Percentiles rank a stretch among this genome's conserved stretches.
Conservation (phyloP, 2,329 filamentous ascomycete genomes). For the Fusarium denticulatum region DNA sequence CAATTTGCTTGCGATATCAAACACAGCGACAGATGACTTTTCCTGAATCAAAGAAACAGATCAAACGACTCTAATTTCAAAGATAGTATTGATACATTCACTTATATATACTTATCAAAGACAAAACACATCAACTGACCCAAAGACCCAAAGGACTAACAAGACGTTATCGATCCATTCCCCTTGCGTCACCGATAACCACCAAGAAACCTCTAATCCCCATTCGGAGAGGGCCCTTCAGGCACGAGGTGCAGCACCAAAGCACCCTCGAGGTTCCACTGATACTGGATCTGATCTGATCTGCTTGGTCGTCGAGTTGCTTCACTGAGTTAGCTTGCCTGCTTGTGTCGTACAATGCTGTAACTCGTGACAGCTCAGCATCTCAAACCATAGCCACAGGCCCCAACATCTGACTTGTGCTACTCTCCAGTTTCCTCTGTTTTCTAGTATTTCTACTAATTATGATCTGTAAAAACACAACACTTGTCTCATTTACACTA, state of each 20-base stretch:
- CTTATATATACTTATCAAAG: not conserved
- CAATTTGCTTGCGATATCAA: not conserved
- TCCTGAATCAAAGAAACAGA: slow-evolving; percentile 4
- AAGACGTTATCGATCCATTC: slow-evolving; percentile 13
- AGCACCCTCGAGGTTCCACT: slow-evolving; percentile 7
- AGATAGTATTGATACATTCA: not conserved
- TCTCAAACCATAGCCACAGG: not conserved
- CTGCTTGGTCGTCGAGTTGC: slow-evolving; percentile 12
- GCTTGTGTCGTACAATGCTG: slow-evolving; percentile 10
- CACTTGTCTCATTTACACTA: not conserved
- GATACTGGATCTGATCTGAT: slow-evolving; percentile 16
- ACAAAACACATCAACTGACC: slow-evolving; percentile 29
- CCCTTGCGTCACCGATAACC: slow-evolving; percentile 32
- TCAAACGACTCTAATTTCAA: slow-evolving; percentile 20
- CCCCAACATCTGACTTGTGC: slow-evolving; percentile 19
- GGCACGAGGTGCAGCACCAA: slow-evolving; percentile 14
- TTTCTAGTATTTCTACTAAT: not conserved
- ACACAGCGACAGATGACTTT: slow-evolving; percentile 19
- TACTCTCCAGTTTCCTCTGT: not conserved
- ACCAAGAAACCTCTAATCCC: slow-evolving; percentile 24
- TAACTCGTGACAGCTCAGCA: slow-evolving; percentile 30
- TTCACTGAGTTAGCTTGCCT: slow-evolving; percentile 10
- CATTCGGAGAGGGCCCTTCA: slow-evolving; percentile 24
- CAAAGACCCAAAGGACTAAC: not conserved
- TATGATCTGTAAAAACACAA: not conserved